Evolutionary conservation across 2,329 filamentous ascomycete genomes (phyloP).

Genomic region (Aspergillus quadrilineatus): DNA sequence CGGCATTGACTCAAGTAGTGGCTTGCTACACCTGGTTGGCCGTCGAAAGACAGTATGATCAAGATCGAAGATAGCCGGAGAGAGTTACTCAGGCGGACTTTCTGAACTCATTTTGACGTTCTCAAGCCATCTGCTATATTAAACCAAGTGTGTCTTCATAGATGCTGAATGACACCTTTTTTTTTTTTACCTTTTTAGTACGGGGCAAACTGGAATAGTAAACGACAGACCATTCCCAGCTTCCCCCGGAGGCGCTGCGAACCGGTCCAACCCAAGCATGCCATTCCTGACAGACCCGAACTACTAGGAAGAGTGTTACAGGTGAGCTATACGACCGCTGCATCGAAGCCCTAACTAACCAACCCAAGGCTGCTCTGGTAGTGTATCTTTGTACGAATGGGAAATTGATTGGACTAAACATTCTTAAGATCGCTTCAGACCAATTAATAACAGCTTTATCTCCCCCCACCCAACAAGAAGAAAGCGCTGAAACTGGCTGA

Average conservation of each 20-base stretch:
- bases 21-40: conserved; percentile 65
- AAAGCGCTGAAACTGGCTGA: conserved; percentile 73
- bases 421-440: no score
- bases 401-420: conserved; percentile 46
- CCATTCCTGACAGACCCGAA: conserved; percentile 89
- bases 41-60: conserved; percentile 70
- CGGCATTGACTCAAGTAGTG: conserved; percentile 77
- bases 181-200: no score
- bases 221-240: neutral
- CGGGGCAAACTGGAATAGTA: conserved; percentile 41
- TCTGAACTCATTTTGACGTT: conserved; percentile 11
- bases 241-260: neutral
- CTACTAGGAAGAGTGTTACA: conserved; percentile 93
- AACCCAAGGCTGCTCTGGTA: no score
- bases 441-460: no score
- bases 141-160: conserved; percentile 78
- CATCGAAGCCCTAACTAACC: conserved; percentile 7
- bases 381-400: conserved; percentile 79
- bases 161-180: conserved; percentile 75
- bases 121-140: conserved; percentile 72
- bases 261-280: conserved; percentile 57
- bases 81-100: neutral
- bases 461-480: no score
- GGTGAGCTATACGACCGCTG: conserved; percentile 21
- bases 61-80: conserved; percentile 70